Evolutionary conservation across 768 basidiomycete species (phyloP), one percentile per base, ranked within the genome.

Genomic region (Trametes sanguinea): DNA sequence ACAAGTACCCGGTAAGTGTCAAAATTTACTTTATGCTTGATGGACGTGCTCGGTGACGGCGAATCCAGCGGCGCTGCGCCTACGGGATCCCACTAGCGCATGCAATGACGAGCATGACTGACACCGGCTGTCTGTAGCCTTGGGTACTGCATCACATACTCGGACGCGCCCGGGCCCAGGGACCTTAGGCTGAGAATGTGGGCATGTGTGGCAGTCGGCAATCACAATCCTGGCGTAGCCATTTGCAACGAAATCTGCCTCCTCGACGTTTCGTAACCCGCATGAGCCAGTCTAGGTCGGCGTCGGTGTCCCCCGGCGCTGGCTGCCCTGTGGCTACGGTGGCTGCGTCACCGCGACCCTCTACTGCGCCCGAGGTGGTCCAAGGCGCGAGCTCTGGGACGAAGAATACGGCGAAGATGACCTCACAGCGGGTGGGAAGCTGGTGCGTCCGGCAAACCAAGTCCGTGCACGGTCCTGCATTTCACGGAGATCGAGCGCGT

Each of bases 141-240:
- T 14, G 42, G 10, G 42, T n/a, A 13, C 10, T 43, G 42, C 11
- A 37, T 37, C 35, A 33, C 4, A 30, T 22, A 52, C 27, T 11
- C 14, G 29, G 43, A 16, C 33, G 43, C 33, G 6, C 9, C 51
- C 42, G n/a, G 30, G 33, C 27, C 52, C n/a, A 43, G 44, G 27
- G 22, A 37, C 22, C 27, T 50, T 62, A 62, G 54, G 55, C 54
- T 57, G 54, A 62, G 61, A 62, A 62, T 33, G 54, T 52, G 54
- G 33, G 51, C 48, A 57, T 37, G 51, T 44, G 42, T 52, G 54
- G 35, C 55, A 45, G 16, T 50, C 61, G 61, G 61, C 61, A 56
- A 62, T 62, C 61, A 57, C 61, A 47, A 37, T 10, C 30, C 11
- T 30, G 47, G 14, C 14, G 60, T 27, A 33, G 48, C 40, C 27